Conservation (phyloP, 2,329 filamentous ascomycete species). For the Ascocoryne sarcoides region DNA sequence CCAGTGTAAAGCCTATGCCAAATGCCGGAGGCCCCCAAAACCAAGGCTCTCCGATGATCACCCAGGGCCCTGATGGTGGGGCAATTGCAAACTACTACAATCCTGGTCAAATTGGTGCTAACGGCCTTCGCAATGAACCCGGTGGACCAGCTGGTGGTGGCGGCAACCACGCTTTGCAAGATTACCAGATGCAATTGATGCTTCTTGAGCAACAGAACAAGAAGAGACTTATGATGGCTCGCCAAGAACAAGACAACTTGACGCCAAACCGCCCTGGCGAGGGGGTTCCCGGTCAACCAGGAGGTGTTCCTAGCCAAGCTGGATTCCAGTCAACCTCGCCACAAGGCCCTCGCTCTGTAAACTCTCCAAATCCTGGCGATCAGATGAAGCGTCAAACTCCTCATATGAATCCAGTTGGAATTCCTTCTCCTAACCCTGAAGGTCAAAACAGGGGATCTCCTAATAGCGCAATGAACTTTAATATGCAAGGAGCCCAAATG, state of each 20-base stretch:
- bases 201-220: constrained; percentile 81
- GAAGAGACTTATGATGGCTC: constrained; percentile 75
- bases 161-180: constrained; percentile 68
- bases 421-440: constrained; percentile 65
- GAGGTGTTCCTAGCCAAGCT: constrained; percentile 32
- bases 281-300: constrained; percentile 45
- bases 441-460: constrained; percentile 61
- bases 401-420: constrained; percentile 59
- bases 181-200: constrained; percentile 88
- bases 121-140: constrained; percentile 48
- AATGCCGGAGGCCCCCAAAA: constrained; percentile 61
- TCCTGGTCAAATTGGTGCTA: constrained; percentile 46
- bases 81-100: constrained; percentile 54
- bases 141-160: constrained; percentile 31
- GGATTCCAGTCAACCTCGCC: constrained; percentile 61
- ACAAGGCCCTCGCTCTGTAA: constrained; percentile 55
- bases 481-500: constrained; percentile 44
- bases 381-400: constrained; percentile 73
- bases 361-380: constrained; percentile 69
- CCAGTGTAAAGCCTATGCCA: constrained; percentile 45
- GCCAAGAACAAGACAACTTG: constrained; percentile 65
- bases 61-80: constrained; percentile 46
- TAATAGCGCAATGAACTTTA: constrained; percentile 53
- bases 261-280: constrained; percentile 35
- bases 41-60: constrained; percentile 75